Evolutionary conservation across 1,284 basidiomycete genomes (phyloP).

Genomic region (Moesziomyces parantarcticus): DNA sequence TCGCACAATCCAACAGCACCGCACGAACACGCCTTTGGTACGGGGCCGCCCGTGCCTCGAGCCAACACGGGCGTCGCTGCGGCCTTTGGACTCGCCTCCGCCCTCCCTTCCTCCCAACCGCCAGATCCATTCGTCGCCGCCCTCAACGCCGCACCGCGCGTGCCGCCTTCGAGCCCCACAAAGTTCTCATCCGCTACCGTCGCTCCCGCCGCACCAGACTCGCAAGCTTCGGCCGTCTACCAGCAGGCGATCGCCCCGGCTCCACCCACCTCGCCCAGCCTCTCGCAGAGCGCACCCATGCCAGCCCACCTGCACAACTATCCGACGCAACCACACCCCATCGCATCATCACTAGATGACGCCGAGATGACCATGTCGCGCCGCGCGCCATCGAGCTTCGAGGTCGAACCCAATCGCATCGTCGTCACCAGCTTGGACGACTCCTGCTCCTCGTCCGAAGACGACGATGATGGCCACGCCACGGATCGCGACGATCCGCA

Average conservation of each 20-base stretch:
- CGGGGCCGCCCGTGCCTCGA: constrained; percentile 1
- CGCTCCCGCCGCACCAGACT: neutral
- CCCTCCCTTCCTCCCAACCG: constrained; percentile 10
- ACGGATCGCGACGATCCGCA: neutral
- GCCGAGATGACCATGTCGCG: constrained; percentile 32
- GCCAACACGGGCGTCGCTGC: constrained; percentile 34
- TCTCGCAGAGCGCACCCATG: constrained; percentile 1
- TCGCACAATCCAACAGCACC: constrained; percentile 7
- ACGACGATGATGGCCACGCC: constrained; percentile 3
- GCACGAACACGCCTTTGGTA: constrained; percentile 6
- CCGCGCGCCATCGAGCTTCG: constrained; percentile 37
- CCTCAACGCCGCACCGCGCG: constrained; percentile 21
- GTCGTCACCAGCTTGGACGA: constrained; percentile 46
- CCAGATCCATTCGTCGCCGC: constrained; percentile 7
- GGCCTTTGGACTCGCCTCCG: constrained; percentile 34
- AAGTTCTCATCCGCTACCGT: constrained; percentile 12
- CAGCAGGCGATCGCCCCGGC: constrained; percentile 38
- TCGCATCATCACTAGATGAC: constrained; percentile 28
- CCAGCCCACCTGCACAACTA: constrained; percentile 1
- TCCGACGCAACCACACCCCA: constrained; percentile 11
- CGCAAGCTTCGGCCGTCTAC: constrained; percentile 21
- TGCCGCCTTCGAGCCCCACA: constrained; percentile 44
- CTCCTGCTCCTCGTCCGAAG: constrained; percentile 31
- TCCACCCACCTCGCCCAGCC: constrained; percentile 39
- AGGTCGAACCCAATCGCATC: constrained; percentile 48